Percentiles rank a stretch among this genome's conserved stretches.
phyloP scores from a whole-genome alignment of 805 yeast genomes.

The Starmerella geochares region DNA sequence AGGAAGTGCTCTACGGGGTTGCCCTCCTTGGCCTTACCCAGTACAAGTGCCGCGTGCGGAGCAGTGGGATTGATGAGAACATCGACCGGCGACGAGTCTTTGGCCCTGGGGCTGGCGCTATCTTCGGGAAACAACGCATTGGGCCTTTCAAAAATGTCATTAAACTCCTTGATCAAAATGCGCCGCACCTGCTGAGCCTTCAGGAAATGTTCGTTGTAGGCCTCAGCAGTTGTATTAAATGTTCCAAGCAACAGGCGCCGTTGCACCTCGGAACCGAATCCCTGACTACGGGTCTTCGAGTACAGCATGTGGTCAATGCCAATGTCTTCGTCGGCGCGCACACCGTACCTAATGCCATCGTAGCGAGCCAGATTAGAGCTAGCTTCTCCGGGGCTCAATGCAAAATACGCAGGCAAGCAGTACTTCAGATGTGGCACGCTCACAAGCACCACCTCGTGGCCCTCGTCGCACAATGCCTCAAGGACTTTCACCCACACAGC shows the following conservation, averaged over 20 bases:
- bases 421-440: constrained; percentile 59
- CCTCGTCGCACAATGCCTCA: constrained; percentile 36
- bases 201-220: constrained; percentile 59
- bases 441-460: constrained; percentile 50
- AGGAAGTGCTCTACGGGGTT: constrained; percentile 52
- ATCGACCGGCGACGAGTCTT: too few relatives aligned
- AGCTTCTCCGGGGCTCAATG: constrained; percentile 87
- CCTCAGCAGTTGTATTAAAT: constrained; percentile 69
- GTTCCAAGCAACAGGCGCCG: constrained; percentile 78
- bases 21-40: constrained; percentile 38
- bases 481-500: constrained; percentile 42
- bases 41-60: constrained; percentile 43
- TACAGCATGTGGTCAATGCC: constrained; percentile 35
- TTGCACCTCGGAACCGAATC: constrained; percentile 76
- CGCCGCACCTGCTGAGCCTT: constrained; percentile 64
- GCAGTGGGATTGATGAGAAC: constrained; percentile 67
- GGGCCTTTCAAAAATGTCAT: constrained; percentile 42
- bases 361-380: constrained; percentile 81
- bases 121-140: constrained; percentile 26
- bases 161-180: constrained; percentile 53
- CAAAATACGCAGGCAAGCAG: constrained; percentile 72
- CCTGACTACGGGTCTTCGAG: constrained; percentile 49
- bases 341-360: constrained; percentile 85
- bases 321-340: constrained; percentile 34
- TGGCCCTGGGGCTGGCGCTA: constrained; percentile 21